phyloP scores from a whole-genome alignment of 2,329 filamentous ascomycete genomes.

The Talaromyces pinophilus region DNA sequence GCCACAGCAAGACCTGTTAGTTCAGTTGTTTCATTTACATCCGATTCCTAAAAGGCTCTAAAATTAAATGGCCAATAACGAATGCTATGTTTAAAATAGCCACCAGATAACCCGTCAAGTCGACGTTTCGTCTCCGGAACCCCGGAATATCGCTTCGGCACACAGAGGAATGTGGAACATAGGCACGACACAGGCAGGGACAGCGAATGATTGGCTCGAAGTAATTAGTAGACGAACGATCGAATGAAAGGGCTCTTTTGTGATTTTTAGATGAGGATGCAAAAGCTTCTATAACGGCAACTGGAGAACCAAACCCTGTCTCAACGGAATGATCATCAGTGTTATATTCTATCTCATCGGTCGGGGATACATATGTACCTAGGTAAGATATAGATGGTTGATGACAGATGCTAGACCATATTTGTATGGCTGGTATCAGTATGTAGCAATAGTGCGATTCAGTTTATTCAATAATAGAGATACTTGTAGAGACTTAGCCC shows the following conservation, averaged over 20 bases:
- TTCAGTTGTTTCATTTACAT: slow-evolving; percentile 47
- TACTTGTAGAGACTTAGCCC: too few species aligned
- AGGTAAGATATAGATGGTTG: slow-evolving; percentile 24
- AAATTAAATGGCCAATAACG: too few species aligned
- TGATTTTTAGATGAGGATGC: slow-evolving; percentile 27
- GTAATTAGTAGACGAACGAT: too few species aligned
- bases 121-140: slow-evolving; percentile 49
- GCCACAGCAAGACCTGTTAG: slow-evolving; percentile 49
- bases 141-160: slow-evolving; percentile 36
- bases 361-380: slow-evolving; percentile 24
- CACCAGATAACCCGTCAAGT: slow-evolving; percentile 65
- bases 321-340: slow-evolving; percentile 34
- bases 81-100: slow-evolving; percentile 47
- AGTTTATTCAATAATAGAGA: too few species aligned
- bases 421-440: not conserved
- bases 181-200: slow-evolving; percentile 57
- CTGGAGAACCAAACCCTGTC: slow-evolving; percentile 41
- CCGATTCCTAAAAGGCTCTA: too few species aligned
- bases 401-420: not conserved
- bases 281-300: slow-evolving; percentile 30
- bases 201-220: slow-evolving; percentile 34
- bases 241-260: slow-evolving; percentile 33
- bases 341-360: slow-evolving; percentile 36
- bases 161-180: slow-evolving; percentile 46
- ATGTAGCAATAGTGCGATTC: too few species aligned